A percentile compares a stretch with the other conserved stretches of the same genome.
These are phyloP conservation scores for Pichia pseudocactophila DNA, from an alignment of 805 yeast genomes.

Conservation along the genomic window DNA sequence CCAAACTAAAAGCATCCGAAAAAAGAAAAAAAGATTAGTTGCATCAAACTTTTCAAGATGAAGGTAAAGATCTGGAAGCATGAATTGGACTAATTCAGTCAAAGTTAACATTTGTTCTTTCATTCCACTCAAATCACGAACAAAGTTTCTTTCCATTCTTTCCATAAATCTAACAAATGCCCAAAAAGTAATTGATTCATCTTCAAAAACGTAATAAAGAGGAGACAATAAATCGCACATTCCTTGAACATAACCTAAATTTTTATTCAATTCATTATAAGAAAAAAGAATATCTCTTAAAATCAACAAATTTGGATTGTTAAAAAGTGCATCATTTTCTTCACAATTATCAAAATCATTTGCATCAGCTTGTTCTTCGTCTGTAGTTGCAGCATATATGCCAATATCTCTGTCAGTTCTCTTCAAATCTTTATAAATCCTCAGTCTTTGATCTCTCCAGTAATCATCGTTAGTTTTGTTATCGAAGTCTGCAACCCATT, in stretches of 20 bases:
- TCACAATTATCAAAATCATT: constrained; percentile 30
- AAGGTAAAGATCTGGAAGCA: constrained; percentile 75
- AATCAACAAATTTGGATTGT: constrained; percentile 63
- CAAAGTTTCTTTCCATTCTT: constrained; percentile 88
- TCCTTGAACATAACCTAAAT: constrained; percentile 94
- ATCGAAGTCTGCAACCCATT: constrained; percentile 61
- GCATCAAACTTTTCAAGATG: constrained; percentile 86
- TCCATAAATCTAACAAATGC: constrained; percentile 84
- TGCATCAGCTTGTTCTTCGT: constrained; percentile 19
- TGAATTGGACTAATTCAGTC: constrained; percentile 78
- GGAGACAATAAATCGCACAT: constrained; percentile 94
- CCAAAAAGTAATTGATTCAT: constrained; percentile 82
- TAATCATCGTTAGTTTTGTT: constrained; percentile 47
- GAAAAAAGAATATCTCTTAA: constrained; percentile 76
- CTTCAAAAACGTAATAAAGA: constrained; percentile 53
- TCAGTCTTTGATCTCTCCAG: constrained; percentile 82
- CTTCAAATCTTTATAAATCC: constrained; percentile 90
- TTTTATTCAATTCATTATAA: constrained; percentile 73
- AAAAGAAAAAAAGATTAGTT: constrained; percentile 83
- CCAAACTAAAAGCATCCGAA: constrained; percentile 93
- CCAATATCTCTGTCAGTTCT: constrained; percentile 79
- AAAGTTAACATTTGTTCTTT: constrained; percentile 76
- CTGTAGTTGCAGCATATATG: constrained; percentile 33
- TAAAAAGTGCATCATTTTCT: constrained; percentile 54
- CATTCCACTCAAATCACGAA: constrained; percentile 91